Base-by-base conservation (phyloP, 306 rosid species). In the Ziziphus jujuba region DNA sequence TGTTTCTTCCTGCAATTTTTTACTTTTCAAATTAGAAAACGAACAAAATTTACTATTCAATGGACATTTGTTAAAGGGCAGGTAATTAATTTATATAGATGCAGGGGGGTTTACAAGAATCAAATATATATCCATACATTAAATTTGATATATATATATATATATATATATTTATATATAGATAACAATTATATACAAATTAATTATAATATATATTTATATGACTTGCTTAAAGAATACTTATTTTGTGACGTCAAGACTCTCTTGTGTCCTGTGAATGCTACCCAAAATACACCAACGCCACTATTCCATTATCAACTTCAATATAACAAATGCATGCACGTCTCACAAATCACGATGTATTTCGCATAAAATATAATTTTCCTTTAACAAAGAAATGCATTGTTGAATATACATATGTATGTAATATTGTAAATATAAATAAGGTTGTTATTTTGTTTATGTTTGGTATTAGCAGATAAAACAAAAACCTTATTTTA, bases 281-380 rank as follows among this genome's bases (percentile, higher is more conserved):
- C 62, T 16, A 57, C 44, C 62, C 62, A 57, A 59, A 6, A 21
- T 21, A 40, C 20, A 62, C 33, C 69, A 16, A 25, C 19, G 25
- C 62, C 38, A 48, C 22, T 44, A 61, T 61, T 49, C 45, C 64
- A 35, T 33, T 62, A 0, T 13, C n/a, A 8, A 61, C n/a, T 5
- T 61, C 22, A 17, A 62, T 16, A 40, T 45, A 14, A 14, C 57
- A 40, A 65, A 25, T 48, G 51, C 57, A 49, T 8, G 20, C 70
- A 65, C 59, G 59, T 65, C 70, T 65, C 45, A 19, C 47, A 34
- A 5, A 65, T 51, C 57, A 48, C 57, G 49, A 65, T 17, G 45
- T 28, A 55, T 15, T 64, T 63, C 3, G 9, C 45, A 40, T 22
- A 22, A 45, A 7, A 44, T 44, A 43, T 1, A 62, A 52, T 28